Evolutionary conservation across 345 rosid species (phyloP), one percentile per base, ranked within the genome.

Genomic region (Ceriops tagal): DNA sequence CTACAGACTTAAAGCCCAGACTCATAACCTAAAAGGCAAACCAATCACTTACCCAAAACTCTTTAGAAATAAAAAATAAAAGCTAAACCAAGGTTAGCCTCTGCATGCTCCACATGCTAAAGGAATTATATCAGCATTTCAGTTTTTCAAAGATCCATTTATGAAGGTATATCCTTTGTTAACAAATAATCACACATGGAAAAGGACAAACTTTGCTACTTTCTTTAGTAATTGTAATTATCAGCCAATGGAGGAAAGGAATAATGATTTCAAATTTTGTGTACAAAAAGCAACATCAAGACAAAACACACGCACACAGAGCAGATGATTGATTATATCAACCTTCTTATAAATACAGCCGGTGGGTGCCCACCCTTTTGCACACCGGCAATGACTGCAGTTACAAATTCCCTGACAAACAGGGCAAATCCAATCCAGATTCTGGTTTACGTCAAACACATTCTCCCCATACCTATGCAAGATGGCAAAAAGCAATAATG

Each of bases 371-470:
- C 77, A 81, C 13, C 84, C 84, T 43, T 66, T 81, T 35, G 39
- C 64, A 15, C 43, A 20, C 56, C 81, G 68, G 75, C 84, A 81
- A 49, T 39, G 43, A 62, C 81, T 71, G 73, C 84, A 81, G 31
- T 78, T 78, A 58, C 84, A 81, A 61, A 81, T 75, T 21, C 71
- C 81, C 18, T 79, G 84, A 64, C 84, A 78, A 65, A 66, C 77
- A 56, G 84, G 81, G 60, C 84, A 81, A 53, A 81, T 64, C 84
- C 84, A 81, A 5, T 55, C 30, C 59, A 77, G 75, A 57, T 74
- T 78, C 67, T 77, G 61, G n/a, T 65, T 65, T 5, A 30, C 81
- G 69, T 81, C 84, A 61, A 68, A 49, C 61, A 72, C 79, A 69
- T 78, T 65, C 77, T 81, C 84, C 26, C 84, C 84, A 60, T 78